Evolutionary conservation across 2,329 filamentous ascomycete genomes (phyloP).

Genomic region (Talaromyces funiculosus): DNA sequence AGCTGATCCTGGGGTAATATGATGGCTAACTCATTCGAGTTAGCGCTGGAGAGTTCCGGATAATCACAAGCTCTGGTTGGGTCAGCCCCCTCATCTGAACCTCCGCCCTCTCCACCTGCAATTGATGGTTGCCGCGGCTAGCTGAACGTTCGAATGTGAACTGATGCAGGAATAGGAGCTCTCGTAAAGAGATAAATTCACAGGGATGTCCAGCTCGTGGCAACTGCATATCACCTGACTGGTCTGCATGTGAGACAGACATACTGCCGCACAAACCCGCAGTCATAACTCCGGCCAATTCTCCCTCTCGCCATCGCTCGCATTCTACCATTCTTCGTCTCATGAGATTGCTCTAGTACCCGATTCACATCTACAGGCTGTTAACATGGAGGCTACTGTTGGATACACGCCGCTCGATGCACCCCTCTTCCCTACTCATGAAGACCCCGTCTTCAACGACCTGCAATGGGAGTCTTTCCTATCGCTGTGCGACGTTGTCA

Average conservation of each 20-base stretch:
- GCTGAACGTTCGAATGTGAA: neutral
- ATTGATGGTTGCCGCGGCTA: neutral
- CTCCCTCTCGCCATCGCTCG: neutral
- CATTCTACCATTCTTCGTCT: neutral
- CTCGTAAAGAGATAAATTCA: neutral
- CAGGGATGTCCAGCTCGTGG: no score
- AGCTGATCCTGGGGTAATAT: neutral
- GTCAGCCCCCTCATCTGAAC: neutral
- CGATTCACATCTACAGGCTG: neutral
- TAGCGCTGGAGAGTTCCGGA: neutral
- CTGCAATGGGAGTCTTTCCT: constrained; percentile 56
- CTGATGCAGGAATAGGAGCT: neutral
- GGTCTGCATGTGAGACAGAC: neutral
- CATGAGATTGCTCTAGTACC: neutral
- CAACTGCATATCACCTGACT: neutral
- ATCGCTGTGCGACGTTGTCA: constrained; percentile 52
- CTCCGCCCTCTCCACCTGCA: neutral
- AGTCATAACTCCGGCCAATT: neutral
- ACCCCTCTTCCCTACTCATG: constrained; percentile 44
- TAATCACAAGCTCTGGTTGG: neutral
- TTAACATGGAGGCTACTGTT: neutral
- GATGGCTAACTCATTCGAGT: neutral
- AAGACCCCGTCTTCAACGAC: constrained; percentile 47
- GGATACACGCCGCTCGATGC: constrained; percentile 29
- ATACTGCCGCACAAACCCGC: neutral